Percentiles rank a stretch among this genome's conserved stretches.
Conservation (phyloP, 495 filamentous ascomycete genomes). For the Podospora conica region DNA sequence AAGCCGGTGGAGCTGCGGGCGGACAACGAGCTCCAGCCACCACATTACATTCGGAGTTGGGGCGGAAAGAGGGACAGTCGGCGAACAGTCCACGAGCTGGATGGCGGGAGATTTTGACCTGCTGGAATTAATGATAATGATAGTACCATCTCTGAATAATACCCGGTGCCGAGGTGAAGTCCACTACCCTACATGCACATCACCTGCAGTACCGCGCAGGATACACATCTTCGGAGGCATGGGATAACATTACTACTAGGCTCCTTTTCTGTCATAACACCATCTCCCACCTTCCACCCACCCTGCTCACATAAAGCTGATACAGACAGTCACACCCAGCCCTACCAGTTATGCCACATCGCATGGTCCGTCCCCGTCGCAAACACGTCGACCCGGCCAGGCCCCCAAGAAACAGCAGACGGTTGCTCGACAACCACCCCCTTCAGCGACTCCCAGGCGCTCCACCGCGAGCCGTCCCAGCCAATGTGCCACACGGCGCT, state of each 20-base stretch:
- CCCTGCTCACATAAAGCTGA: no score
- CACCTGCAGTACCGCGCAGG: no score
- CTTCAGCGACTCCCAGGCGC: slow-evolving; percentile 20
- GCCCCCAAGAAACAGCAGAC: slow-evolving; percentile 29
- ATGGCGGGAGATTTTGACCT: neutral
- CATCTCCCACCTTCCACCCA: no score
- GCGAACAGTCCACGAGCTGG: neutral
- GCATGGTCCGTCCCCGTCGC: slow-evolving; percentile 21
- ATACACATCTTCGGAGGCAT: no score
- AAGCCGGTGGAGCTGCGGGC: neutral
- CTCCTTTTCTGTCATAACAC: no score
- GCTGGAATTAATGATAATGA: neutral
- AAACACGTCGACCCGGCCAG: slow-evolving; percentile 29
- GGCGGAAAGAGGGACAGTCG: neutral
- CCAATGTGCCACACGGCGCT: slow-evolving; percentile 14
- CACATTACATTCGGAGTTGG: neutral
- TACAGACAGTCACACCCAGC: no score
- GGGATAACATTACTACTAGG: no score
- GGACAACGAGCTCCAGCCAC: neutral
- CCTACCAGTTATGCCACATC: slow-evolving; percentile 26
- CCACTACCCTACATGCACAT: no score
- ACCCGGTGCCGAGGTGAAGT: no score
- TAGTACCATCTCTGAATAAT: neutral
- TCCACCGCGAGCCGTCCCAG: slow-evolving; percentile 22
- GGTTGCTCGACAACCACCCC: slow-evolving; percentile 21